Percentiles rank a stretch among this genome's conserved stretches.
These are phyloP conservation scores for Histomonas meleagridis DNA, from an alignment of 208 protist species.

Conservation along the genomic window DNA sequence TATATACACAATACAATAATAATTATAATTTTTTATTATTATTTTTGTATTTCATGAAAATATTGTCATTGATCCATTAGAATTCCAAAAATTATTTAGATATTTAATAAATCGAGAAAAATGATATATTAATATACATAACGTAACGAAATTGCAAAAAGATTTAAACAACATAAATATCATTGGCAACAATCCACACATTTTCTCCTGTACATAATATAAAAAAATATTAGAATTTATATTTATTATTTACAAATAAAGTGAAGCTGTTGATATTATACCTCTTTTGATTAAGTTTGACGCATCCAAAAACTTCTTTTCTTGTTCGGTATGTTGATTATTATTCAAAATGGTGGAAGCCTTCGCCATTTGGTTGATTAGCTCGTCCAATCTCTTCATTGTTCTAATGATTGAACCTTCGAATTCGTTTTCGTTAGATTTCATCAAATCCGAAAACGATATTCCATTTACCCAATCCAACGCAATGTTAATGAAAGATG, in stretches of 20 bases:
- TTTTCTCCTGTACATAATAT: too few species aligned
- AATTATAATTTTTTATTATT: too few species aligned
- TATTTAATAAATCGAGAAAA: too few species aligned
- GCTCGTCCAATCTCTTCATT: constrained; percentile 67
- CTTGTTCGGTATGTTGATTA: constrained; percentile 74
- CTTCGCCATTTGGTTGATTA: constrained; percentile 61
- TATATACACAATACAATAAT: too few species aligned
- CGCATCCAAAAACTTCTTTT: constrained; percentile 76
- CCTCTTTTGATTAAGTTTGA: constrained; percentile 87
- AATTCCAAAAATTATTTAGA: too few species aligned
- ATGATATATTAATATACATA: too few species aligned
- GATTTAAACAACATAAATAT: too few species aligned
- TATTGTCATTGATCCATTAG: too few species aligned
- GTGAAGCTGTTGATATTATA: constrained; percentile 92
- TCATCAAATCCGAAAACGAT: not conserved
- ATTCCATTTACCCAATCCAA: not conserved
- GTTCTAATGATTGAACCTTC: constrained; percentile 6
- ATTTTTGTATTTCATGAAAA: too few species aligned
- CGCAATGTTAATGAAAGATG: not conserved
- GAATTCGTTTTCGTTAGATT: not conserved
- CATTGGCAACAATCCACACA: too few species aligned
- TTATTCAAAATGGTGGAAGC: constrained; percentile 93
- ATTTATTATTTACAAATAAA: constrained; percentile 73
- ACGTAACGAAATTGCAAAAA: too few species aligned
- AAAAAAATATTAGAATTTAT: too few species aligned